Base-by-base conservation (phyloP, 169 alveolate genomes). In the Plasmodium adleri region DNA sequence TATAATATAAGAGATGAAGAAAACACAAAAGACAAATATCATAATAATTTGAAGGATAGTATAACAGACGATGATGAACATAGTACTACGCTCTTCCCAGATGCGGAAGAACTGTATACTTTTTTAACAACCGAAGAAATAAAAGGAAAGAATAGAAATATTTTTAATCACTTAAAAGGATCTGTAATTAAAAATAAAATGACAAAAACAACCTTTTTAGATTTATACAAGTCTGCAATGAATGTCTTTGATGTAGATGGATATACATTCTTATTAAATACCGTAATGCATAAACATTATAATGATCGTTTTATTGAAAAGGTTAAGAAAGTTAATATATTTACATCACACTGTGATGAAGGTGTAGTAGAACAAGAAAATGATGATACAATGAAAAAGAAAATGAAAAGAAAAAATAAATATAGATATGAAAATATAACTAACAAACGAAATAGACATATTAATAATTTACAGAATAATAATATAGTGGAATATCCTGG, bases 191-290 rank as follows among this genome's bases (percentile, higher is more conserved):
- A 13, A 72, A 20, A 12, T 39, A 56, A 62, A 3, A 39, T 76
- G 15, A 56, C 89, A 4, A 88, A 17, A 60, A 49, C 28, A 0
- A 52, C 32, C 0, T 93, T 93, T 54, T 50, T 72, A 6, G 66
- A 87, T 8, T 47, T 93, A 8, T 93, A 93, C 49, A 39, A 78
- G 45, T 83, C 92, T 0, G 95, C 95, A 12, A 28, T 93, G 12
- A 58, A 76, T 1, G 73, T 71, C 15, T 93, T 93, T 45, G 95
- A 93, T 45, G 49, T 93, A 62, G 91, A 93, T 49, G 95, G 95
- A 3, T 93, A 93, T 70, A 68, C 74, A 32, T 87, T 88, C 89
- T 89, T 93, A 24, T 90, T 93, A 93, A 45, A 71, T 17, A 76
- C 64, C 17, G 88, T 90, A 7, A 75, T 93, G 91, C 58, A 75